Conservation (phyloP, 2,329 filamentous ascomycete genomes). For the Alternaria triticimaculans region DNA sequence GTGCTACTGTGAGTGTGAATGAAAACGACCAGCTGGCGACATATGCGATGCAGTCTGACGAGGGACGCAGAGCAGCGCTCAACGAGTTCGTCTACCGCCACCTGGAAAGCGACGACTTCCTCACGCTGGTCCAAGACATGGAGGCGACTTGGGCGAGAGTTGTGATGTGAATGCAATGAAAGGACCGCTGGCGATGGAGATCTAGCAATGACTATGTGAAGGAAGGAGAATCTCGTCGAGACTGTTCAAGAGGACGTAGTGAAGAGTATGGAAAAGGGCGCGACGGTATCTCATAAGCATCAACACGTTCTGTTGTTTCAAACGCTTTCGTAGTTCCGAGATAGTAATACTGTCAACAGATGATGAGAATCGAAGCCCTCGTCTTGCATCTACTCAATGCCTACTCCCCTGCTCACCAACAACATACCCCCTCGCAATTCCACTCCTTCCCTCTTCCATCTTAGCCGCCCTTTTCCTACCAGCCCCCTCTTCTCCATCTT, state of each 20-base stretch:
- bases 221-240: neutral
- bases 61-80: conserved; percentile 52
- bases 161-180: conserved; percentile 24
- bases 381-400: conserved; percentile 21
- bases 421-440: conserved; percentile 86
- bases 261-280: neutral
- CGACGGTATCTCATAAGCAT: neutral
- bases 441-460: conserved; percentile 85
- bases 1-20: neutral
- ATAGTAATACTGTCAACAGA: neutral
- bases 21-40: conserved; percentile 22
- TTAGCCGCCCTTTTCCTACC: conserved; percentile 60
- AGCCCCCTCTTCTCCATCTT: conserved; percentile 65
- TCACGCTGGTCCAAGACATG: conserved; percentile 59
- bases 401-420: conserved; percentile 63
- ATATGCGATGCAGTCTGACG: conserved; percentile 50
- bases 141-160: conserved; percentile 55
- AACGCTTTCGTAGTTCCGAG: neutral
- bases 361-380: neutral
- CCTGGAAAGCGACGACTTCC: conserved; percentile 58
- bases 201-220: neutral
- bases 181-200: neutral
- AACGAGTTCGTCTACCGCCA: conserved; percentile 60
- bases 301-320: neutral
- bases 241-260: neutral